Base-by-base conservation (phyloP, 2,329 filamentous ascomycete genomes). In the Colletotrichum sp. region DNA sequence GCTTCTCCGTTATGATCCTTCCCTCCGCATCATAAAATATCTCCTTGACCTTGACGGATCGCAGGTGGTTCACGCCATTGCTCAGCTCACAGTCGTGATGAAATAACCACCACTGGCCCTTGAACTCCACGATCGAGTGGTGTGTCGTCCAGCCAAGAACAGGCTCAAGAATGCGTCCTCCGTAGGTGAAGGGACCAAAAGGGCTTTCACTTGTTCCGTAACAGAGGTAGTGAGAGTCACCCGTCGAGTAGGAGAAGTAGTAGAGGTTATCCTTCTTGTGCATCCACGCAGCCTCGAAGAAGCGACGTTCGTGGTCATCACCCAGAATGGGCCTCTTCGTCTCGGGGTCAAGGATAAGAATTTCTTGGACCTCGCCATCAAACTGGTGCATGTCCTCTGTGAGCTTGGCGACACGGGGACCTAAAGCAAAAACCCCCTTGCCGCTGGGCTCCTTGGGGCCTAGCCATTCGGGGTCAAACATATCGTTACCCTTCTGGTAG, bases 91-190 rank as follows among this genome's bases (percentile, higher is more conserved):
- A 92, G 84, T 96, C 94, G 81, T 96, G 94, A 82, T 95, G 92
- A 82, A 96, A 96, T 72, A 96, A 82, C 83, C 91, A 96, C 91
- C 94, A 95, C 78, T 89, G 90, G 6, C 90, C 93, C 83, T 91
- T 82, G 80, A 94, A 95, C 86, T 95, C 93, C 12, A 93, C 93
- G 78, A 96, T 93, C 5, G 92, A 94, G 83, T 96, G 94, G 84
- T 96, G 94, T 70, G 94, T 96, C 58, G 94, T 96, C 94, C 94
- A 96, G 2, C 94, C 94, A 30, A 94, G 83, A 7, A 96, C 94
- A 0, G 94, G 94, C 86, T 95, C 93, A 65, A 96, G 83, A 70
- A 96, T 93, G 62, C 91, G 86, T 0, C 94, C 94, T 0, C 87
- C 89, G 77, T 95, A 96, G 2, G 91, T 94, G 79, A 96, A 96